These are phyloP conservation scores for Taiozyma sp. DNA, from an alignment of 1,139 yeast genomes.

Conservation along the genomic window DNA sequence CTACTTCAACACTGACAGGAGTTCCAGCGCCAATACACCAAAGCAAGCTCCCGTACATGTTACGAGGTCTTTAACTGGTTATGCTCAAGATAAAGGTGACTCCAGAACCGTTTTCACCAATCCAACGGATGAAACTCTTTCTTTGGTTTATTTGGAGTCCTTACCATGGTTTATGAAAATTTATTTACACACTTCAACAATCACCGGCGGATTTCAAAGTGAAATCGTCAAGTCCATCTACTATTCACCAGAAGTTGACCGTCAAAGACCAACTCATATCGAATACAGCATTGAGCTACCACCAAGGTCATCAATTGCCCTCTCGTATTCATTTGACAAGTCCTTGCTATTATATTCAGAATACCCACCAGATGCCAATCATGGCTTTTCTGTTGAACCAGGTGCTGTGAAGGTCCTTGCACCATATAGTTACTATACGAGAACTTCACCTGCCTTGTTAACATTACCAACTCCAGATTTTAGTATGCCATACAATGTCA, in stretches of 20 bases:
- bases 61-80: conserved; percentile 86
- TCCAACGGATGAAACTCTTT: conserved; percentile 45
- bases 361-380: conserved; percentile 99
- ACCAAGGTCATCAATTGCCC: conserved; percentile 52
- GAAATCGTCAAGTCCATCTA: conserved; percentile 48
- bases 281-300: conserved; percentile 69
- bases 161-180: conserved; percentile 93
- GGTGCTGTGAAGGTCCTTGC: conserved; percentile 62
- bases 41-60: conserved; percentile 63
- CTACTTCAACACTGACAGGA: conserved; percentile 33
- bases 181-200: conserved; percentile 64
- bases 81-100: conserved; percentile 89
- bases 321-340: conserved; percentile 83
- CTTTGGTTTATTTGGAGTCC: conserved; percentile 68
- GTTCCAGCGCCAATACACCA: conserved; percentile 32
- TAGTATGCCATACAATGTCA: conserved; percentile 98
- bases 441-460: conserved; percentile 82
- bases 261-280: conserved; percentile 78
- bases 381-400: conserved; percentile 93
- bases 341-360: conserved; percentile 81
- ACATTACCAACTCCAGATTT: conserved; percentile 97
- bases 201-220: conserved; percentile 23
- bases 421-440: conserved; percentile 46
- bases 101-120: conserved; percentile 74
- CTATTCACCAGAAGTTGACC: conserved; percentile 76